phyloP scores from a whole-genome alignment of 108 stramenopile species.

The Chaetoceros tenuissimus region DNA sequence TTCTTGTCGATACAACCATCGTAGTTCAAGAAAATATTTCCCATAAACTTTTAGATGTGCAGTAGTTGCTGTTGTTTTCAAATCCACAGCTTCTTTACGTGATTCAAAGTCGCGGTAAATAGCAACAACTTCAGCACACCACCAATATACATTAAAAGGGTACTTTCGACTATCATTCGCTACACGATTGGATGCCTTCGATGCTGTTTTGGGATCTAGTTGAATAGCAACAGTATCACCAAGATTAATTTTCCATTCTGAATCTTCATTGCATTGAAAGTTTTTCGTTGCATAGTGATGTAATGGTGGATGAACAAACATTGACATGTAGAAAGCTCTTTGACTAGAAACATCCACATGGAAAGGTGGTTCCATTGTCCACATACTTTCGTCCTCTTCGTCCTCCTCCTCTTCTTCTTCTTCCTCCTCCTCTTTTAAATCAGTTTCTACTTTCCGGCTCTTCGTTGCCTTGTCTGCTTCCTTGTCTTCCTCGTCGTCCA shows the following conservation, averaged over 20 bases:
- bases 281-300: constrained; percentile 16
- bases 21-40: constrained; percentile 44
- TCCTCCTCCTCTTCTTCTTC: not conserved
- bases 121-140: constrained; percentile 32
- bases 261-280: not conserved
- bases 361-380: constrained; percentile 18
- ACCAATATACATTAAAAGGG: constrained; percentile 40
- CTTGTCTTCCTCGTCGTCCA: not conserved
- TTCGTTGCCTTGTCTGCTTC: not conserved
- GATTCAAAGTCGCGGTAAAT: constrained; percentile 25
- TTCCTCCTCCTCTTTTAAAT: not conserved
- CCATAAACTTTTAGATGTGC: not conserved
- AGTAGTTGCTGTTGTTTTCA: not conserved
- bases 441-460: constrained; percentile 3
- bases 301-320: constrained; percentile 27
- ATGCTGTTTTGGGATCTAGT: constrained; percentile 17
- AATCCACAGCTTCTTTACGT: constrained; percentile 17
- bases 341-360: constrained; percentile 43
- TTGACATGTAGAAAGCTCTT: constrained; percentile 40
- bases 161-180: constrained; percentile 11
- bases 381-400: not conserved
- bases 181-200: not conserved
- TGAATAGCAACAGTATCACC: constrained; percentile 56
- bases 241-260: constrained; percentile 33
- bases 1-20: constrained; percentile 61